Percentiles rank a stretch among this genome's conserved stretches.
These are phyloP conservation scores for Aspergillus cavernicola DNA, from an alignment of 495 filamentous ascomycete species.

Conservation along the genomic window DNA sequence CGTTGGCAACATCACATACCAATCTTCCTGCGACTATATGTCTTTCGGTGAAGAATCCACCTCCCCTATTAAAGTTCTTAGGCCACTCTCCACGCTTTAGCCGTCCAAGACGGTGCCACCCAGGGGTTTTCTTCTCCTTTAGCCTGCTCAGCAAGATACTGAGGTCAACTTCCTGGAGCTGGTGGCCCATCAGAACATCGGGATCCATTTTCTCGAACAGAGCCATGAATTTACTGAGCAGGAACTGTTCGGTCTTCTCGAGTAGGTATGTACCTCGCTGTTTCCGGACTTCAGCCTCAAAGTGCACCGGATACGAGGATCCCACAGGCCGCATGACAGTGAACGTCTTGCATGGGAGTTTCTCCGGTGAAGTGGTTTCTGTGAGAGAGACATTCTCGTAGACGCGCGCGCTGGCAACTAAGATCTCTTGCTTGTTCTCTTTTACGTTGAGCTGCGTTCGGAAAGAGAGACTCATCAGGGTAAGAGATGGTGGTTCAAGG, in stretches of 20 bases:
- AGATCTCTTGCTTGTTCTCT: conserved; percentile 94
- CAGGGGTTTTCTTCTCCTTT: conserved; percentile 82
- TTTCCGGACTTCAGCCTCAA: conserved; percentile 69
- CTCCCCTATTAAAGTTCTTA: conserved; percentile 76
- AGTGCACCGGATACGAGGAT: conserved; percentile 73
- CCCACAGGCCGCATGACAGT: conserved; percentile 83
- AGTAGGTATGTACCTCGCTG: conserved; percentile 72
- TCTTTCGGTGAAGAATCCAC: conserved; percentile 88
- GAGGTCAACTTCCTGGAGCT: conserved; percentile 94
- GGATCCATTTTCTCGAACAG: conserved; percentile 84
- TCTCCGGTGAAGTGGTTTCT: conserved; percentile 84
- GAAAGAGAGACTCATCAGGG: conserved; percentile 89
- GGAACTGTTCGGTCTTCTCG: conserved; percentile 73
- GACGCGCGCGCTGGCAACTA: conserved; percentile 82
- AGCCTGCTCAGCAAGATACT: conserved; percentile 84
- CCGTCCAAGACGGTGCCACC: conserved; percentile 89
- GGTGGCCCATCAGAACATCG: conserved; percentile 92
- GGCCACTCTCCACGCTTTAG: conserved; percentile 85
- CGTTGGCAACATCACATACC: conserved; percentile 91
- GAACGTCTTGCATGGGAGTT: conserved; percentile 83
- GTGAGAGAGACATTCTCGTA: conserved; percentile 86
- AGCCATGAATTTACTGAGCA: conserved; percentile 83
- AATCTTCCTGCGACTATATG: conserved; percentile 85
- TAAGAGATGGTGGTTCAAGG: conserved; percentile 78
- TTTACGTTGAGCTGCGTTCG: conserved; percentile 85